Base-by-base conservation (phyloP, 768 basidiomycete genomes). In the Phylloporus scabripes region DNA sequence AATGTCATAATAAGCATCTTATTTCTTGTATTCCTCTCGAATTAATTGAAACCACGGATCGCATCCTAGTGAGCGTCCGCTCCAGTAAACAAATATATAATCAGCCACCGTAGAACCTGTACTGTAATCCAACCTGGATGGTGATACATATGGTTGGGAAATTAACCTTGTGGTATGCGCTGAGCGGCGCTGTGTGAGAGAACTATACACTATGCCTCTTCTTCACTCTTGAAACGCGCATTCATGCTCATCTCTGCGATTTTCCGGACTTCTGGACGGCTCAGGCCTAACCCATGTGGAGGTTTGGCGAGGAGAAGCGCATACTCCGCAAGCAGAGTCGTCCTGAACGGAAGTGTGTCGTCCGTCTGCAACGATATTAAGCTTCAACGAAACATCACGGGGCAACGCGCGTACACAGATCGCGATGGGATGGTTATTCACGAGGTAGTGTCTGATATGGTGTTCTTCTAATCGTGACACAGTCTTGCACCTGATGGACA, bases 331-430 rank as follows among this genome's bases (percentile, higher is more conserved):
- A 83, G 59, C 2, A 92, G 71, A 3, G 84, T 82, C 8, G 82
- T 91, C 21, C 79, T 78, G 68, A 92, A 92, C 0, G 83, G 82
- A 15, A 92, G 79, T 5, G 75, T 80, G 61, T 92, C 90, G 60
- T 92, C 90, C 28, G 89, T 92, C 89, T 91, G 55, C 39, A 34
- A 18, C n/a, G 10, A 33, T 29, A 12, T 20, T 48, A 12, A 58
- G 45, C 32, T 12, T 29, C 4, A 3, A 43, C 12, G 17, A 15
- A 43, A 8, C 29, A 28, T 38, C 9, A 42, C 26, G 43, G 5
- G 28, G 41, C n/a, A 23, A 17, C 5, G 1, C n/a, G 17, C 62
- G 31, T 66, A 92, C 90, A 60, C 86, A 92, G 49, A 92, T 85
- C 8, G 78, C 75, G 33, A 92, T 72, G 1, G 87, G 87, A 56